Percentiles rank a stretch among this genome's conserved stretches.
Evolutionary conservation across 306 rosid genomes (phyloP).

Genomic region (Dryas drummondii): DNA sequence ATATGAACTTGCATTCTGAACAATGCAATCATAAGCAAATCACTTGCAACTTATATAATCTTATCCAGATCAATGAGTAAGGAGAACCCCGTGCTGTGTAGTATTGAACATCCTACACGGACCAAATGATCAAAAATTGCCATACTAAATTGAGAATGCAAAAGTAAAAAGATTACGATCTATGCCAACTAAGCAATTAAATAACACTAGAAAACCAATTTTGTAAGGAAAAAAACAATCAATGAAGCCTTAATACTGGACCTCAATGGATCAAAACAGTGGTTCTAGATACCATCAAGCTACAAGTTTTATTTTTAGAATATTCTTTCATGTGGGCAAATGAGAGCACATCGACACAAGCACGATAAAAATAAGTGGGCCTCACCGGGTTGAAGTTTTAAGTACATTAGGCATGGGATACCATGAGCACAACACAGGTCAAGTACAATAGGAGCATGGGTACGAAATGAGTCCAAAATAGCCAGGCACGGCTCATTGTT

Average conservation of each 20-base stretch:
- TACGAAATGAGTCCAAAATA: too few relatives aligned
- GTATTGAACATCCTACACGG: not conserved
- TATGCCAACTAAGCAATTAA: not conserved
- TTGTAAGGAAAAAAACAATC: not conserved
- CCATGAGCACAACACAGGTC: too few relatives aligned
- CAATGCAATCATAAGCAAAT: not conserved
- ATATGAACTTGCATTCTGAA: too few relatives aligned
- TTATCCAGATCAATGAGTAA: not conserved
- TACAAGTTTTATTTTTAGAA: not conserved
- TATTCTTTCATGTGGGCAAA: too few relatives aligned
- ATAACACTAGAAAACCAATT: not conserved
- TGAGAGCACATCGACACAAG: too few relatives aligned
- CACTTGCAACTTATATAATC: not conserved
- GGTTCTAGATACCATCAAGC: not conserved
- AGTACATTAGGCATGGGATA: too few relatives aligned
- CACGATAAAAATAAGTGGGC: too few relatives aligned
- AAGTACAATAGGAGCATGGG: too few relatives aligned
- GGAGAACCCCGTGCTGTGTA: not conserved
- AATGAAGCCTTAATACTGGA: not conserved
- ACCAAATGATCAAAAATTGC: not conserved
- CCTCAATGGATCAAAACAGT: not conserved
- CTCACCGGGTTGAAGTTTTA: too few relatives aligned
- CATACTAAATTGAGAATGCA: not conserved
- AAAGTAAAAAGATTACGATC: not conserved
- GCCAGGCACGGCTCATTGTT: too few relatives aligned